Evolutionary conservation across 345 rosid species (phyloP).

Genomic region (Physaria fendleri): DNA sequence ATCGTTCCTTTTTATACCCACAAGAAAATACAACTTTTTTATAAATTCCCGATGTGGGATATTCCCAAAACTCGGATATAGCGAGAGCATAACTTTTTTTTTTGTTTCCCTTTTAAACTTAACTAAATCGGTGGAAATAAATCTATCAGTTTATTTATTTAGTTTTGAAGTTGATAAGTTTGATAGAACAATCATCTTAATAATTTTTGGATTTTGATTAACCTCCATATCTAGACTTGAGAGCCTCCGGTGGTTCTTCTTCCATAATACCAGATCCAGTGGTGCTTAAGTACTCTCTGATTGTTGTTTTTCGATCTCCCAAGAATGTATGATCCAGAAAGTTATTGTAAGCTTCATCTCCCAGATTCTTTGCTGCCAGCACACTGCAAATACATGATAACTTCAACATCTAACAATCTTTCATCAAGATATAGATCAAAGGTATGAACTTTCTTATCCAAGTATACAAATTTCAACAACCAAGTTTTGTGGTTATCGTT

Average conservation of each 20-base stretch:
- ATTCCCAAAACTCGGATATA: not conserved
- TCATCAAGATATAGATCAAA: not conserved
- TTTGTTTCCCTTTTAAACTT: not conserved
- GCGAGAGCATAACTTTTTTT: not conserved
- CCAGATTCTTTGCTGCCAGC: slow-evolving; percentile 82
- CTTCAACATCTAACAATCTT: not conserved
- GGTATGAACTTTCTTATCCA: not conserved
- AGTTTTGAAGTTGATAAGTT: not conserved
- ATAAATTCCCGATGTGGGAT: slow-evolving; percentile 21
- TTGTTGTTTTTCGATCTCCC: slow-evolving; percentile 63
- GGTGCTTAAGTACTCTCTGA: slow-evolving; percentile 58
- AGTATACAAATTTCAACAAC: not conserved
- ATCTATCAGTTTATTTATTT: not conserved
- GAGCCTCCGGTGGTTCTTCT: slow-evolving; percentile 78
- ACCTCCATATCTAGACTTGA: slow-evolving; percentile 77
- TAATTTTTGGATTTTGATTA: slow-evolving; percentile 13
- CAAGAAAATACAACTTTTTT: not conserved
- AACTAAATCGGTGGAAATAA: not conserved
- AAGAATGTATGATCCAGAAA: slow-evolving; percentile 78
- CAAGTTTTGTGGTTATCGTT: too few relatives aligned
- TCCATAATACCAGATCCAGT: slow-evolving; percentile 81
- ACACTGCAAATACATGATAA: slow-evolving; percentile 45
- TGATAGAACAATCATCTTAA: not conserved
- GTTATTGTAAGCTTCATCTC: slow-evolving; percentile 56
- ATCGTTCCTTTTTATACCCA: not conserved